Evolutionary conservation across 306 rosid species (phyloP), one percentile per base, ranked within the genome.

Genomic region (Gastrolobium bilobum): DNA sequence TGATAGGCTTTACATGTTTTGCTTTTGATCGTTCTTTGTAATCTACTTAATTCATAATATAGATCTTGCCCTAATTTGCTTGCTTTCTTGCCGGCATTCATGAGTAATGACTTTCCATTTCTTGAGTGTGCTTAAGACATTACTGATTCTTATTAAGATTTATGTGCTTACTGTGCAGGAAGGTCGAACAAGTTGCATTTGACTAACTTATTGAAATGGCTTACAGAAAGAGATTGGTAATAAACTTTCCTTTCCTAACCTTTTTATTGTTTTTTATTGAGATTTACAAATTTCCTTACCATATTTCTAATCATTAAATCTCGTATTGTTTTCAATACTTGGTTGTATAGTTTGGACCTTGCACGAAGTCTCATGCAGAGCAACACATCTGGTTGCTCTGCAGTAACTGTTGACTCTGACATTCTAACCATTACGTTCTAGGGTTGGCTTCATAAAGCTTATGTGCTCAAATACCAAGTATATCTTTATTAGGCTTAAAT

Each of bases 141-240:
- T 59, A 11, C 59, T 65, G 79, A 35, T 77, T 60, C 34, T 79
- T 68, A 71, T 48, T 75, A 38, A 39, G 56, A 59, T 56, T 81
- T 42, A 59, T 80, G 78, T 69, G 61, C 47, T 77, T 84, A 39
- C 46, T 73, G 7, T 86, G 85, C 94, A 94, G 98, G 92, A 85
- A 82, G 50, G 76, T 88, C 46, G 97, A 92, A 85, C 90, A 86
- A 83, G 84, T 89, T 78, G 98, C 97, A n/a, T 86, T 89, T 85
- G 96, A 94, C 89, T 87, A 90, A 62, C 98, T 94, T 57, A 66
- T 82, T 88, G 97, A 88, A 84, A 84, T 85, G 59, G 97, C 97
- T 70, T 92, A 90, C 93, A 86, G 76, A 78, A 94, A 86, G 87
- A 81, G 89, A 87, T 38, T 88, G 98, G 98, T 94, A 85, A 82